phyloP scores from a whole-genome alignment of 1,139 yeast genomes.

The Hanseniaspora sp. region DNA sequence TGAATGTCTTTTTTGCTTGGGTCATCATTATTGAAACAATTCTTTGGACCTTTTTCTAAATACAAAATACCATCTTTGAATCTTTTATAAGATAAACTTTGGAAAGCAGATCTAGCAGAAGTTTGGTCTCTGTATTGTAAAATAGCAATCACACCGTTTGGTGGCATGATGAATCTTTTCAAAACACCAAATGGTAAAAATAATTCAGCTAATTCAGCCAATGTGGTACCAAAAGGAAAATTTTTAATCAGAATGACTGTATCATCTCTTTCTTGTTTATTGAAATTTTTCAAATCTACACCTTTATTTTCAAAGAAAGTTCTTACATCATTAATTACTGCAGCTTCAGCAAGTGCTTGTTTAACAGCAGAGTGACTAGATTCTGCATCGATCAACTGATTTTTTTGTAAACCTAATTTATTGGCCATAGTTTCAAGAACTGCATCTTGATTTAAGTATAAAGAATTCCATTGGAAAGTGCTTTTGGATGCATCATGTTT shows the following conservation, averaged over 20 bases:
- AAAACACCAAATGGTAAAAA: slow-evolving; percentile 73
- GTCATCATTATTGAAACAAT: slow-evolving; percentile 50
- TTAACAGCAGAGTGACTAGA: slow-evolving; percentile 86
- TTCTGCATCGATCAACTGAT: slow-evolving; percentile 78
- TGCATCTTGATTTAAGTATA: slow-evolving; percentile 83
- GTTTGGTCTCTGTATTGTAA: slow-evolving; percentile 81
- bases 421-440: slow-evolving; percentile 82
- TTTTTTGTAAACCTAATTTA: slow-evolving; percentile 69
- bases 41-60: slow-evolving; percentile 87
- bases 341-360: slow-evolving; percentile 95
- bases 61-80: slow-evolving; percentile 78
- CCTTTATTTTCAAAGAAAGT: slow-evolving; percentile 75
- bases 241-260: slow-evolving; percentile 73
- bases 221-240: slow-evolving; percentile 76
- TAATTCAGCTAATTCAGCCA: slow-evolving; percentile 68
- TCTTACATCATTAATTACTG: slow-evolving; percentile 83
- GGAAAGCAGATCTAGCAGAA: slow-evolving; percentile 79
- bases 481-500: slow-evolving; percentile 74
- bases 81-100: slow-evolving; percentile 75
- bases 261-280: slow-evolving; percentile 64
- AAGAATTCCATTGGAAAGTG: slow-evolving; percentile 90
- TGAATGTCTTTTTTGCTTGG: slow-evolving; percentile 27
- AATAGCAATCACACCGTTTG: slow-evolving; percentile 92
- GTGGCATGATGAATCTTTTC: slow-evolving; percentile 80
- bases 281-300: slow-evolving; percentile 68